Evolutionary conservation across 1,284 basidiomycete species (phyloP), one percentile per base, ranked within the genome.

Genomic region (Pterulicium gracile): DNA sequence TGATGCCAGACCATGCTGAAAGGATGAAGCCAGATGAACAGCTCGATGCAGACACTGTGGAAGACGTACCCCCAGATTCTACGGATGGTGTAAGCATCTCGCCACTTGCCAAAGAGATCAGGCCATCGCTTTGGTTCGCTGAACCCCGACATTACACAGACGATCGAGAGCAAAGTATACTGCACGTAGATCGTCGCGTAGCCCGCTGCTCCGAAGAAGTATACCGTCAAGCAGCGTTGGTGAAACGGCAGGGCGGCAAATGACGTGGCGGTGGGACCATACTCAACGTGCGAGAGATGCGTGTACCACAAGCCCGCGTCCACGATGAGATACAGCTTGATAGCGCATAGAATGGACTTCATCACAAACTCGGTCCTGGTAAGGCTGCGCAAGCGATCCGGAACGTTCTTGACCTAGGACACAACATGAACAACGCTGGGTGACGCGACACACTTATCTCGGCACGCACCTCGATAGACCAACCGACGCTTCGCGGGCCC

Each of bases 1-100:
- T 52, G 53, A 22, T 52, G 53, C 51, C 52, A 53, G 1, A 43
- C 43, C 15, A 49, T 51, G 3, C 51, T 52, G 24, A 21, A 45
- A 17, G 21, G 24, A 19, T 12, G n/a, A 7, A 4, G 15, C 19
- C n/a, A 39, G 36, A 39, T 39, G n/a, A 32, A 32, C 36, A 39
- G 15, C 15, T 20, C 14, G n/a, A 15, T 10, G 23, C 20, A n/a
- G 13, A 24, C 27, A 20, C 21, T 3, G n/a, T 22, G 5, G 10
- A 3, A 18, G 2, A 34, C 48, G 15, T 15, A 50, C 51, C 48
- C 51, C 53, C 53, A 54, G 20, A 54, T 49, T 2, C 35, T 27
- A 13, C 50, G 49, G 2, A 54, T 27, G 0, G 45, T 49, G 19
- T 45, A 52, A 24, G 51, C 44, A 18, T 54, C 50, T 2, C 20